Evolutionary conservation across 1,139 yeast species (phyloP).

Genomic region (Taphrina flavorubra): DNA sequence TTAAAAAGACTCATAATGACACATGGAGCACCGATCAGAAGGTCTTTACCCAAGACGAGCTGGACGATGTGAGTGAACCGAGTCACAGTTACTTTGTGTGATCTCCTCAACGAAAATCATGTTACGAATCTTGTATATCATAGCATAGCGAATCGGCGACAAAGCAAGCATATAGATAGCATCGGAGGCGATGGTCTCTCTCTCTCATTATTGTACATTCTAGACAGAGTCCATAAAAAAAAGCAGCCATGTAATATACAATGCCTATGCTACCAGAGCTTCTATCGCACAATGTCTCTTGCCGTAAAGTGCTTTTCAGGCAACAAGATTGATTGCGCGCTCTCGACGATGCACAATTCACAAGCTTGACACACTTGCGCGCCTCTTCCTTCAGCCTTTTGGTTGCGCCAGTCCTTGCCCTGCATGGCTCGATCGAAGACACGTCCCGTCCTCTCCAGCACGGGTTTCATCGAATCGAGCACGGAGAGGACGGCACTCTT

Average conservation of each 20-base stretch:
- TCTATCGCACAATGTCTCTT: neutral
- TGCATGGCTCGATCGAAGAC: conserved; percentile 16
- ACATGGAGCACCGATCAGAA: conserved; percentile 92
- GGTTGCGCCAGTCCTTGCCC: conserved; percentile 13
- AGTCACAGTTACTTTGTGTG: conserved; percentile 91
- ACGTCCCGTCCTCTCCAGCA: conserved; percentile 18
- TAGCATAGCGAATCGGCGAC: conserved; percentile 5
- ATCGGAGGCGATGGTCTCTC: neutral
- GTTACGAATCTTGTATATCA: neutral
- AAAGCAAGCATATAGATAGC: conserved; percentile 8
- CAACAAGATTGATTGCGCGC: conserved; percentile 20
- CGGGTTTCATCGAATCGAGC: conserved; percentile 23
- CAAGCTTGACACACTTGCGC: conserved; percentile 33
- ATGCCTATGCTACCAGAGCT: neutral
- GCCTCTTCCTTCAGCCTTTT: conserved; percentile 25
- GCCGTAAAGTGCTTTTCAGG: conserved; percentile 13
- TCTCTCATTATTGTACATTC: neutral
- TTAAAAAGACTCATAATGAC: conserved; percentile 91
- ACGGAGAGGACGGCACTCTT: conserved; percentile 21
- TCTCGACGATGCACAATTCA: conserved; percentile 40
- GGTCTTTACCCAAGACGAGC: conserved; percentile 75
- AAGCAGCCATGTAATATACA: conserved; percentile 1
- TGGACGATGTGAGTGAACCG: conserved; percentile 89
- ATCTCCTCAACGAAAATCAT: neutral
- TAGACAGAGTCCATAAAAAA: neutral